These are phyloP conservation scores for Ophiosphaerella herpotricha DNA, from an alignment of 2,329 filamentous ascomycete genomes.

Conservation along the genomic window DNA sequence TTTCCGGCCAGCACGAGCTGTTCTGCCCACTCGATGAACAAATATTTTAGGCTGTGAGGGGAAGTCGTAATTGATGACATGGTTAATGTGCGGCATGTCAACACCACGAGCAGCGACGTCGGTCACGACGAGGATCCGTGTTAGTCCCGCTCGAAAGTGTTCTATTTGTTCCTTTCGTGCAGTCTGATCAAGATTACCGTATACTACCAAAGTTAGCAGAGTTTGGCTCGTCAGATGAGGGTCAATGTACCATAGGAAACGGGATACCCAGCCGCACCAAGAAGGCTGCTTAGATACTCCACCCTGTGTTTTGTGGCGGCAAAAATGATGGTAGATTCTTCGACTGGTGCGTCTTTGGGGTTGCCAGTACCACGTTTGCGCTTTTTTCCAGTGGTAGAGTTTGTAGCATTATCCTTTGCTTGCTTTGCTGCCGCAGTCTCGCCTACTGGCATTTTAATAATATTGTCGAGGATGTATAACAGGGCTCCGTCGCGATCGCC, in stretches of 20 bases:
- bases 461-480: slow-evolving; percentile 83
- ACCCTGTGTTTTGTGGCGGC: slow-evolving; percentile 96
- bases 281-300: slow-evolving; percentile 83
- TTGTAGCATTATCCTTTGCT: slow-evolving; percentile 52
- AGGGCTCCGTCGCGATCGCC: slow-evolving; percentile 93
- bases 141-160: slow-evolving; percentile 80
- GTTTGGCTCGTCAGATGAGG: neutral
- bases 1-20: slow-evolving; percentile 86
- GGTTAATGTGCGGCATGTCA: slow-evolving; percentile 92
- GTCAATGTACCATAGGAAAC: slow-evolving; percentile 68
- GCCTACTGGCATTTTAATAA: slow-evolving; percentile 87
- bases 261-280: slow-evolving; percentile 81
- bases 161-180: slow-evolving; percentile 91
- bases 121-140: slow-evolving; percentile 92
- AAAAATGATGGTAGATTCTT: slow-evolving; percentile 94
- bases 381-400: slow-evolving; percentile 65
- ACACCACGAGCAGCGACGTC: slow-evolving; percentile 97
- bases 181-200: slow-evolving; percentile 91
- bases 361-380: slow-evolving; percentile 67
- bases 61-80: slow-evolving; percentile 99
- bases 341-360: slow-evolving; percentile 72
- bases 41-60: slow-evolving; percentile 96
- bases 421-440: slow-evolving; percentile 58
- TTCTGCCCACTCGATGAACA: slow-evolving; percentile 93
- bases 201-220: slow-evolving; percentile 58